Evolutionary conservation across 306 rosid genomes (phyloP), one percentile per base, ranked within the genome.

Genomic region (Hylodesmum podocarpum): DNA sequence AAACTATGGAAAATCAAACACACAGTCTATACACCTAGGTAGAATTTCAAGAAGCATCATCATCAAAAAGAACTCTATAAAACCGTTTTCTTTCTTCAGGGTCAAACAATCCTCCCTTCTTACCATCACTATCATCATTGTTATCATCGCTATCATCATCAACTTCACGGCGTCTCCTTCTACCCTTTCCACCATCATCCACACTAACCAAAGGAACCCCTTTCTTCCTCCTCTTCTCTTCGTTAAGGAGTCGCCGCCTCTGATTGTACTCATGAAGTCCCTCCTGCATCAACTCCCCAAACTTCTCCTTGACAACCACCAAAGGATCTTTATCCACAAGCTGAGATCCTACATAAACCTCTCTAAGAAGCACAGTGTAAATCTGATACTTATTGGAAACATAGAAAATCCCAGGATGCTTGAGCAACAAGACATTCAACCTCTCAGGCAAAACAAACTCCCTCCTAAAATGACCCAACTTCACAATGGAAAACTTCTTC

Each of bases 261-360:
- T 85, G 83, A 66, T 91, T 91, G 68, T 84, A 94, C 82, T 94
- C 98, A 75, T 94, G 96, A 79, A 91, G 97, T 22, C 98, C 98
- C 68, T 89, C 98, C 76, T 87, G 96, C 98, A 94, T 94, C 72
- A 94, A 37, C 64, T 94, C 96, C 66, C 98, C 97, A 80, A 94
- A 90, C 27, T 81, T 91, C 47, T 90, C 98, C 80, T 94, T 94
- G 27, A 85, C 88, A 70, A 82, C 82, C 22, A 91, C 94, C 22
- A 94, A 27, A 22, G 97, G 94, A 87, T 91, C 96, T 83, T 90
- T 94, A 29, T 89, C 77, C 33, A 91, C 70, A 65, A 94, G 80
- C 63, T 86, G 90, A 47, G 89, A 87, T 40, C 91, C 94, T 37
- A 62, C 75, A 77, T 91, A 94, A 1, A 84, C 91, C 71, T 94